Evolutionary conservation across 2,329 filamentous ascomycete genomes (phyloP).

Genomic region (Nannizziopsis barbatae): DNA sequence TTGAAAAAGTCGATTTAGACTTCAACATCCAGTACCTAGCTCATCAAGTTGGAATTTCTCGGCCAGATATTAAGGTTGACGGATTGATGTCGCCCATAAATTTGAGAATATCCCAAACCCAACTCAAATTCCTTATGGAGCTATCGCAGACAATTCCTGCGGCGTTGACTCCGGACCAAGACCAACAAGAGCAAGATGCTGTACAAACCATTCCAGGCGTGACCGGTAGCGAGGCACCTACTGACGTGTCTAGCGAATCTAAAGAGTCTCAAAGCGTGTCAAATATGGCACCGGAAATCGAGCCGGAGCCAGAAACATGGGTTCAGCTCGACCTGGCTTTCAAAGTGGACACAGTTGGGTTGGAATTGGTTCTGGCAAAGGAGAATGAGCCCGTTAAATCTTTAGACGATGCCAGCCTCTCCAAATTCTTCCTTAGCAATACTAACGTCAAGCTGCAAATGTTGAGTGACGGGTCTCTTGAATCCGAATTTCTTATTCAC

Average conservation of each 20-base stretch:
- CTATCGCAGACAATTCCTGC: conserved; percentile 78
- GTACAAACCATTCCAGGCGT: conserved; percentile 57
- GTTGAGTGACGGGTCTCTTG: conserved; percentile 80
- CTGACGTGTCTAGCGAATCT: conserved; percentile 16
- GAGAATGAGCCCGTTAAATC: conserved; percentile 68
- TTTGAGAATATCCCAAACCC: conserved; percentile 75
- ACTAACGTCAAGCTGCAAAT: conserved; percentile 86
- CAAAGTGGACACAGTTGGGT: conserved; percentile 71
- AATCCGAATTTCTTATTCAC: conserved; percentile 84
- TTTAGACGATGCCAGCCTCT: conserved; percentile 68
- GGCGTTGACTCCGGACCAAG: conserved; percentile 66
- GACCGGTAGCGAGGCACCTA: conserved; percentile 17
- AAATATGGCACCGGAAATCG: conserved; percentile 55
- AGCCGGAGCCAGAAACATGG: conserved; percentile 61
- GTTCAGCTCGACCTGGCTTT: conserved; percentile 90
- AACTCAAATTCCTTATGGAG: conserved; percentile 79
- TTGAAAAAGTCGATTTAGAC: conserved; percentile 88
- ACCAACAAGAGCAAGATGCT: conserved; percentile 61
- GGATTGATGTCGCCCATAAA: conserved; percentile 91
- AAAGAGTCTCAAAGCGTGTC: conserved; percentile 7
- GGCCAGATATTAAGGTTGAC: conserved; percentile 84
- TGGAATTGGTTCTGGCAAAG: conserved; percentile 73
- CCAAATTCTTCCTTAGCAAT: conserved; percentile 86
- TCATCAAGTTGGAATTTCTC: conserved; percentile 61
- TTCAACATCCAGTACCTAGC: conserved; percentile 90